phyloP scores from a whole-genome alignment of 352 stramenopile species.

The Pythium grandisporangium region DNA sequence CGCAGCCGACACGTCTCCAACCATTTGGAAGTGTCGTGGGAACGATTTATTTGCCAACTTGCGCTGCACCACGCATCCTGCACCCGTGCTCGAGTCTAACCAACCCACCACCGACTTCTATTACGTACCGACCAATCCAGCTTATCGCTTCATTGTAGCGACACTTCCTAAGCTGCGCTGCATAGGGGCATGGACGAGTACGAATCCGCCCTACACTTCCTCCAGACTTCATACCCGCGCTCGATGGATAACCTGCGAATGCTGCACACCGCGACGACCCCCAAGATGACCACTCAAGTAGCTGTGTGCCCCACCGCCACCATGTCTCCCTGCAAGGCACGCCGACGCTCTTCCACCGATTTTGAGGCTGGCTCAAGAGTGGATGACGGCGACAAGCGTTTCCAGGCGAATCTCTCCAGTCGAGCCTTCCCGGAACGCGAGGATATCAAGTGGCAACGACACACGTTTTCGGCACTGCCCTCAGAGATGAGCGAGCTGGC shows the following conservation, averaged over 20 bases:
- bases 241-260: slow-evolving; percentile 14
- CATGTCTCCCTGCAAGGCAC: slow-evolving; percentile 8
- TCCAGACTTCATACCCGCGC: slow-evolving; percentile 5
- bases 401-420: slow-evolving; percentile 3
- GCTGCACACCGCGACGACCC: slow-evolving; percentile 9
- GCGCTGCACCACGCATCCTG: not conserved
- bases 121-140: no score
- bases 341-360: not conserved
- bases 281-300: no score
- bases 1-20: not conserved
- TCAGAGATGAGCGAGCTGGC: slow-evolving; percentile 9
- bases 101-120: no score
- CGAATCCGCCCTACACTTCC: slow-evolving; percentile 3
- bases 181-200: slow-evolving; percentile 5
- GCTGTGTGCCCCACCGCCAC: slow-evolving; percentile 9
- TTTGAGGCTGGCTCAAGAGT: no score
- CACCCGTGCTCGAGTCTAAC: not conserved
- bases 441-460: slow-evolving; percentile 5
- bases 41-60: not conserved
- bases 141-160: no score
- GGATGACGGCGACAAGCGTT: slow-evolving; percentile 4
- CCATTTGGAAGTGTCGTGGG: not conserved
- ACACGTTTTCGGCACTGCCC: slow-evolving; percentile 13
- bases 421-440: slow-evolving; percentile 4
- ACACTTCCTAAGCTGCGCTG: not conserved